Evolutionary conservation across 192 early-diverging fungal genomes (phyloP), one percentile per base, ranked within the genome.

Genomic region (Coemansia sp.): DNA sequence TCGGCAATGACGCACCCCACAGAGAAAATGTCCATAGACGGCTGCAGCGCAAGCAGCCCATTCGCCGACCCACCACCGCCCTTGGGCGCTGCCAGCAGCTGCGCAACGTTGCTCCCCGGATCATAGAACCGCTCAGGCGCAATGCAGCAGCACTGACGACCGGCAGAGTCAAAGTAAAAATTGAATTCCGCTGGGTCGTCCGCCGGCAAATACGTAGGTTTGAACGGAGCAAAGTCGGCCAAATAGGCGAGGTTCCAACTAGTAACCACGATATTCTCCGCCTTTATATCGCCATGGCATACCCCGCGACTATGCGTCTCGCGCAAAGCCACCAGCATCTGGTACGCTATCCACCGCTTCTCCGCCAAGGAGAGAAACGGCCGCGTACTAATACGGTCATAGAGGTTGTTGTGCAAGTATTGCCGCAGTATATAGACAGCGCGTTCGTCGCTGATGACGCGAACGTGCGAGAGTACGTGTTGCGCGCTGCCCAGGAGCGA

Each of bases 151-250:
- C 87, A 91, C 57, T 95, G 84, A 37, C 96, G 85, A 4, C 88
- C 84, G 9, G 94, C 91, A 23, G 93, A 89, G 78, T 99, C 96
- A 77, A 99, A 99, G 70, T 94, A 99, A 76, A 94, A 97, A 3
- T 92, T 93, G 72, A 96, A 99, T 62, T 97, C 91, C 13, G 93
- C 92, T 0, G 96, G 96, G 64, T 98, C 94, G 74, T 98, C 95
- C 79, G 95, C 94, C 13, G 96, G 96, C 33, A 98, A 63, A 72
- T 88, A 92, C n/a, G 90, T 89, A 3, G 96, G 96, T 71, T 98
- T 98, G 76, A 89, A 95, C 10, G 84, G 85, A 42, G 92, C 92
- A 84, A 95, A 95, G 50, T 98, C 96, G 3, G 87, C 86, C 7
- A 97, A 60, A 59, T 92, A 98, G 2, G 84, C 89, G 95, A 95